Base-by-base conservation (phyloP, 1,139 yeast species). In the Candida sanyaensis region DNA sequence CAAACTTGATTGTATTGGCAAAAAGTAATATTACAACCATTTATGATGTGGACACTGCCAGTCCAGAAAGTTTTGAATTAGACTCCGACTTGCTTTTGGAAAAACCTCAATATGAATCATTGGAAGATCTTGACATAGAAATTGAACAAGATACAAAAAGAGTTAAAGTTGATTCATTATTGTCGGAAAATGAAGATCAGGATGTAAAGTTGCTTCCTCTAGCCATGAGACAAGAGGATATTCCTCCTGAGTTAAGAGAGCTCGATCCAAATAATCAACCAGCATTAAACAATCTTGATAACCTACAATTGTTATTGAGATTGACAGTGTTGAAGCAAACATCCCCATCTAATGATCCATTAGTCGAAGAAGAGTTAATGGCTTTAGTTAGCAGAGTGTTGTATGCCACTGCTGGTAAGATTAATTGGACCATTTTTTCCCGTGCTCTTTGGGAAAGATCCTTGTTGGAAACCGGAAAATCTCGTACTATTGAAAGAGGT, bases 401-500 rank as follows among this genome's bases (percentile, higher is more conserved):
- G 30, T 84, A 79, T 56, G 64, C 81, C 1, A 69, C 80, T 1
- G 58, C 68, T 4, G 67, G 71, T 1, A 59, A 71, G 2, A 78
- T 80, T 28, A 87, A 88, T 64, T 91, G 97, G 96, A 70, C 88
- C 1, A 65, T 93, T 4, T 90, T 85, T 60, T 82, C 95, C 4
- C 76, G 95, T 55, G 90, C 96, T 0, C 72, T 95, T 46, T 92
- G 98, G 97, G 89, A 87, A 59, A 79, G 99, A 62, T 89, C 97
- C 10, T 58, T 88, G 13, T 72, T 92, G 39, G 99, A 95, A 64
- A 81, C 96, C 0, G 77, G 77, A 41, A 86, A 84, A 54, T 84
- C 96, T 3, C 84, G 88, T 61, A 92, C 98, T 1, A 85, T 92
- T 23, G 99, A 95, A 67, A 80, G 99, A 65, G 98, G 98, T 46